phyloP scores from a whole-genome alignment of 2,329 filamentous ascomycete genomes.

The Aspergillus persii region DNA sequence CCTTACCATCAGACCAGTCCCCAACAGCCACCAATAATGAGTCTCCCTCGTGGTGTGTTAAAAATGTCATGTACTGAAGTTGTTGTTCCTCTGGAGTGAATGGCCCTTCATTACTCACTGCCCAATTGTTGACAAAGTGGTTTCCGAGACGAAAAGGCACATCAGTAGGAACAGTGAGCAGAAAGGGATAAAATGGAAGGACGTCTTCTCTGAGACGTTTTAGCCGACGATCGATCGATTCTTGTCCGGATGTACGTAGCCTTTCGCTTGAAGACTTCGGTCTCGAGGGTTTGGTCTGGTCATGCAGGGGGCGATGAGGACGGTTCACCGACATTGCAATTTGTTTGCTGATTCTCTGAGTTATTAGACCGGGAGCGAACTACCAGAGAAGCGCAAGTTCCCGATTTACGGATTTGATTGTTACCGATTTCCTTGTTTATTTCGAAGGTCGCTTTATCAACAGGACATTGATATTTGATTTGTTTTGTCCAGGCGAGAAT shows the following conservation, averaged over 20 bases:
- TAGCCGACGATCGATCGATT: conserved; percentile 36
- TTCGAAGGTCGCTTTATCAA: neutral
- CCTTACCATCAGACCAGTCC: conserved; percentile 52
- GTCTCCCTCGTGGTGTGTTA: conserved; percentile 57
- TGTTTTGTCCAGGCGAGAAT: neutral
- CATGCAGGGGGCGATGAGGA: conserved; percentile 27
- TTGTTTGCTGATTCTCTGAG: conserved; percentile 4
- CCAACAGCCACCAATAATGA: conserved; percentile 53
- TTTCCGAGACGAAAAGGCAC: conserved; percentile 44
- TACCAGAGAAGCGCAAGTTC: neutral
- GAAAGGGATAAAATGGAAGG: conserved; percentile 45
- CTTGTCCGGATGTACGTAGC: conserved; percentile 24
- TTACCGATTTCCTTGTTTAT: neutral
- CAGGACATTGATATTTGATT: conserved; percentile 1
- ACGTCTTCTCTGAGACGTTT: conserved; percentile 41
- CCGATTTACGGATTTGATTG: neutral
- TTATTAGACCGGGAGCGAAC: neutral
- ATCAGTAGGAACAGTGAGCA: conserved; percentile 48
- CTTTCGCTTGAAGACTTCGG: conserved; percentile 22
- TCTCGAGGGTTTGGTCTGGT: conserved; percentile 24
- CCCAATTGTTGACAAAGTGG: conserved; percentile 47
- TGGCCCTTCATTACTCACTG: conserved; percentile 49
- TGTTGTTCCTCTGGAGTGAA: conserved; percentile 57
- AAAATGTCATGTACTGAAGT: conserved; percentile 62
- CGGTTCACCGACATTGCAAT: conserved; percentile 43